phyloP scores from a whole-genome alignment of 768 basidiomycete species.

The Xanthoconium stramineum region DNA sequence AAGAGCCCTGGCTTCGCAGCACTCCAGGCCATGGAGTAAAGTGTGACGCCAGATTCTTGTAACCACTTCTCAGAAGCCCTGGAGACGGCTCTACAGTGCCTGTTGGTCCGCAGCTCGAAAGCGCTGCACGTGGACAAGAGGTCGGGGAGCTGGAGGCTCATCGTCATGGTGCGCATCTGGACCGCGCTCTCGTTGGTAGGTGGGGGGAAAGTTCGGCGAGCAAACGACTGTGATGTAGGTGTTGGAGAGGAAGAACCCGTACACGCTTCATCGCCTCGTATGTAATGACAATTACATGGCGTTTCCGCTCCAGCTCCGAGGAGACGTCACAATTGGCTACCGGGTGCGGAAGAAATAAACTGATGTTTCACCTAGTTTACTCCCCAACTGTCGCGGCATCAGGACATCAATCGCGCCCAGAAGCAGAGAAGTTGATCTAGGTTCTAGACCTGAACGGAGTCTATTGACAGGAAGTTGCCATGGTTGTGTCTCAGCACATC shows the following conservation, averaged over 20 bases:
- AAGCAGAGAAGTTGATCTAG: not conserved
- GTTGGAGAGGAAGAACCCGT: slow-evolving; percentile 6
- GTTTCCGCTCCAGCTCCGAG: slow-evolving; percentile 20
- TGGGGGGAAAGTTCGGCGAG: not conserved
- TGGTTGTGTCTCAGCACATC: not conserved
- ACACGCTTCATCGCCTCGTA: not conserved
- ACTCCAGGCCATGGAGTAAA: slow-evolving; percentile 23
- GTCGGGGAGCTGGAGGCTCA: slow-evolving; percentile 32
- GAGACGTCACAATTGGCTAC: not conserved
- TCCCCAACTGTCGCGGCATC: not conserved
- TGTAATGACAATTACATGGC: slow-evolving; percentile 13
- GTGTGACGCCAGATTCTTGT: slow-evolving; percentile 16
- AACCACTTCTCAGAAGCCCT: slow-evolving; percentile 31
- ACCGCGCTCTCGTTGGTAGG: not conserved
- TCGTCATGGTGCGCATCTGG: slow-evolving; percentile 12
- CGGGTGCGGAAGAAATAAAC: not conserved
- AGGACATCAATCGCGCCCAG: not conserved
- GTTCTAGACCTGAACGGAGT: not conserved
- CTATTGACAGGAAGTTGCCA: not conserved
- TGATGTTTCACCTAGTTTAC: slow-evolving; percentile 6
- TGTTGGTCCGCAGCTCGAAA: slow-evolving; percentile 29
- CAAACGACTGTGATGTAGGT: slow-evolving; percentile 1
- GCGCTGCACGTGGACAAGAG: slow-evolving; percentile 21
- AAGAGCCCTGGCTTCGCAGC: slow-evolving; percentile 47
- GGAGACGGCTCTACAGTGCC: slow-evolving; percentile 27